These are phyloP conservation scores for Trichoderma sp. DNA, from an alignment of 2,329 filamentous ascomycete species.

Conservation along the genomic window DNA sequence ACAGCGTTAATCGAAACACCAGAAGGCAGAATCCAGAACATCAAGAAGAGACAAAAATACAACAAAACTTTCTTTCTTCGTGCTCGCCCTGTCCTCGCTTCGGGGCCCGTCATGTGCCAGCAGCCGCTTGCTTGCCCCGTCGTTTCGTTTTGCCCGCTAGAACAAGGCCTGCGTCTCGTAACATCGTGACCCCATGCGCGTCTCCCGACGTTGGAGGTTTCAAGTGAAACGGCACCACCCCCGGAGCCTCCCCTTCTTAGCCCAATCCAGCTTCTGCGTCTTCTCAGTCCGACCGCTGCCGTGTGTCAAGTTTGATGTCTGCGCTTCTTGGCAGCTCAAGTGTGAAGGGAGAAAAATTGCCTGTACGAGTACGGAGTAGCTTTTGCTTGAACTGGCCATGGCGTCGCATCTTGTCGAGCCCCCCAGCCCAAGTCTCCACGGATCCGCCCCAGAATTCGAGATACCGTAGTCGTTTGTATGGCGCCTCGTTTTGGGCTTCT, in stretches of 20 bases:
- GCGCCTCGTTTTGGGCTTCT: not conserved
- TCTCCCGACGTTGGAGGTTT: constrained; percentile 46
- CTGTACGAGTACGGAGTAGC: not conserved
- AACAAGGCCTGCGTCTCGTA: not conserved
- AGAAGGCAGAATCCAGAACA: not conserved
- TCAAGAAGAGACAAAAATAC: not conserved
- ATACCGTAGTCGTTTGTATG: constrained; percentile 4
- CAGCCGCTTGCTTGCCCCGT: not conserved
- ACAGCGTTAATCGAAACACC: constrained; percentile 12
- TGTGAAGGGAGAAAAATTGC: not conserved
- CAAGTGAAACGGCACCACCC: constrained; percentile 41
- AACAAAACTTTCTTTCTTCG: not conserved
- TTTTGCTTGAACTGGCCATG: not conserved
- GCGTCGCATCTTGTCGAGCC: not conserved
- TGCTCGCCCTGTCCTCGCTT: not conserved
- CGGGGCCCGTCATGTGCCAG: not conserved
- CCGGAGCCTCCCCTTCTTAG: constrained; percentile 9
- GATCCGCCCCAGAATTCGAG: constrained; percentile 4
- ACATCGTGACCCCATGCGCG: constrained; percentile 9
- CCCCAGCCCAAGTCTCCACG: not conserved
- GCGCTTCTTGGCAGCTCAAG: constrained; percentile 9
- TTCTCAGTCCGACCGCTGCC: not conserved
- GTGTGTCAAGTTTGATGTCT: constrained; percentile 13
- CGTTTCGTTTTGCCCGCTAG: constrained; percentile 15
- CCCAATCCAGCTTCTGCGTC: not conserved